A percentile compares a stretch with the other conserved stretches of the same genome.
These are phyloP conservation scores for Larix kaempferi DNA, from an alignment of 75 land plant species.

Conservation along the genomic window DNA sequence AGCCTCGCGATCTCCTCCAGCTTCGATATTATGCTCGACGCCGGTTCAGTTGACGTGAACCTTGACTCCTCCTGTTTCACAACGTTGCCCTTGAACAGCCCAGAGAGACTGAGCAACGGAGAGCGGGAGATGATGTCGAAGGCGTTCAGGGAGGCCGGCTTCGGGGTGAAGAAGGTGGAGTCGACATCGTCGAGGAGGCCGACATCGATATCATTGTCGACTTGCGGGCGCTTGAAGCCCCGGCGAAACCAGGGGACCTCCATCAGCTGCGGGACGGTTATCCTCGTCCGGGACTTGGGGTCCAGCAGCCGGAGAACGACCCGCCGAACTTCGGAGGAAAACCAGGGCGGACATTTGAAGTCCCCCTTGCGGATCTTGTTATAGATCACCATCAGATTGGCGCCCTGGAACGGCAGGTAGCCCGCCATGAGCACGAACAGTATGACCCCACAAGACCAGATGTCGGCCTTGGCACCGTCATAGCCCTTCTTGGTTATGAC, in stretches of 20 bases:
- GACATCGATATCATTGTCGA: background rate
- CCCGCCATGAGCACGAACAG: slow-evolving; percentile 27
- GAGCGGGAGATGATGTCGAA: slow-evolving; percentile 40
- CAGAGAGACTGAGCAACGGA: slow-evolving; percentile 28
- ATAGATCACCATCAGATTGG: slow-evolving; percentile 5
- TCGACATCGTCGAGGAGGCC: background rate
- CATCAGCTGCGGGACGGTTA: slow-evolving; percentile 12
- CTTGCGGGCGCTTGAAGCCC: background rate
- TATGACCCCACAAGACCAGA: slow-evolving; percentile 59
- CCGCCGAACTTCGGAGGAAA: slow-evolving; percentile 33
- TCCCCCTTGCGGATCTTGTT: slow-evolving; percentile 36
- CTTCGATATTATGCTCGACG: slow-evolving; percentile 23
- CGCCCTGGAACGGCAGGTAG: slow-evolving; percentile 8
- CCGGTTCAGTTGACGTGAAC: slow-evolving; percentile 28
- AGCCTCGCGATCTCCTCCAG: slow-evolving; percentile 25
- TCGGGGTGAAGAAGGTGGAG: background rate
- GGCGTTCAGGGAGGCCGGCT: slow-evolving; percentile 31
- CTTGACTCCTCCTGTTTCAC: slow-evolving; percentile 22
- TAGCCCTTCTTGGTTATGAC: slow-evolving; percentile 44
- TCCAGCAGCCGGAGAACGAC: slow-evolving; percentile 26
- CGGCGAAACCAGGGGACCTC: slow-evolving; percentile 17
- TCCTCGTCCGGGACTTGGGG: slow-evolving; percentile 37
- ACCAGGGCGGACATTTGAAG: slow-evolving; percentile 40
- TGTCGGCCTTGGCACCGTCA: slow-evolving; percentile 47
- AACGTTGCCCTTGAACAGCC: slow-evolving; percentile 15